phyloP scores from a whole-genome alignment of 768 basidiomycete species.

The Termitomyces sp. region DNA sequence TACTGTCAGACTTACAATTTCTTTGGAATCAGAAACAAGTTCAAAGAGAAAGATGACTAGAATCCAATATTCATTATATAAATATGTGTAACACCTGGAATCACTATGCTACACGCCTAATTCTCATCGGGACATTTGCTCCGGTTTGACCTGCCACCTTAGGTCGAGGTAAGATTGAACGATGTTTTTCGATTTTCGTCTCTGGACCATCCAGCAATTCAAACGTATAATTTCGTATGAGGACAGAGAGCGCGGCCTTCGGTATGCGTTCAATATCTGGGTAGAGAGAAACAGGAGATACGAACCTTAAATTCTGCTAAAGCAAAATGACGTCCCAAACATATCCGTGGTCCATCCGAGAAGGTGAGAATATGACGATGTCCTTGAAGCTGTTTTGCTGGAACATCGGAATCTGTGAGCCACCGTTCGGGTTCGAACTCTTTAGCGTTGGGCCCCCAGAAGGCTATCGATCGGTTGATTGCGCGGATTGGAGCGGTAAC shows the following conservation, averaged over 20 bases:
- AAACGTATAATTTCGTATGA: slow-evolving; percentile 38
- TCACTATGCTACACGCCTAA: slow-evolving; percentile 22
- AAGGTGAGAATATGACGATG: slow-evolving; percentile 48
- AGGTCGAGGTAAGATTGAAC: slow-evolving; percentile 31
- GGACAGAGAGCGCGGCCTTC: slow-evolving; percentile 38
- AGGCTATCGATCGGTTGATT: slow-evolving; percentile 43
- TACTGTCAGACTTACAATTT: too few relatives aligned
- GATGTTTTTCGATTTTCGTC: slow-evolving; percentile 32
- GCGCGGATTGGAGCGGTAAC: slow-evolving; percentile 37
- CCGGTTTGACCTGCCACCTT: slow-evolving; percentile 30
- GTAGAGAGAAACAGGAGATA: neutral
- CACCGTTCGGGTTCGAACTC: slow-evolving; percentile 64
- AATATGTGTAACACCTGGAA: neutral
- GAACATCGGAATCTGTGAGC: slow-evolving; percentile 32
- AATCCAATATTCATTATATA: neutral
- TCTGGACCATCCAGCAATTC: slow-evolving; percentile 34
- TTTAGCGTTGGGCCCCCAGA: slow-evolving; percentile 60
- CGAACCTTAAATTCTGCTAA: slow-evolving; percentile 38
- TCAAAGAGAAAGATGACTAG: too few relatives aligned
- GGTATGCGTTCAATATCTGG: neutral
- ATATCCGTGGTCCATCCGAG: slow-evolving; percentile 45
- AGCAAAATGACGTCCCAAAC: slow-evolving; percentile 45
- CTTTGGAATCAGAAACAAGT: too few relatives aligned
- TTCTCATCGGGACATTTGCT: slow-evolving; percentile 28
- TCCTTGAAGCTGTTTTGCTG: slow-evolving; percentile 39